Conservation (phyloP, 2,329 filamentous ascomycete genomes). For the Ceratocystiopsis sp. region DNA sequence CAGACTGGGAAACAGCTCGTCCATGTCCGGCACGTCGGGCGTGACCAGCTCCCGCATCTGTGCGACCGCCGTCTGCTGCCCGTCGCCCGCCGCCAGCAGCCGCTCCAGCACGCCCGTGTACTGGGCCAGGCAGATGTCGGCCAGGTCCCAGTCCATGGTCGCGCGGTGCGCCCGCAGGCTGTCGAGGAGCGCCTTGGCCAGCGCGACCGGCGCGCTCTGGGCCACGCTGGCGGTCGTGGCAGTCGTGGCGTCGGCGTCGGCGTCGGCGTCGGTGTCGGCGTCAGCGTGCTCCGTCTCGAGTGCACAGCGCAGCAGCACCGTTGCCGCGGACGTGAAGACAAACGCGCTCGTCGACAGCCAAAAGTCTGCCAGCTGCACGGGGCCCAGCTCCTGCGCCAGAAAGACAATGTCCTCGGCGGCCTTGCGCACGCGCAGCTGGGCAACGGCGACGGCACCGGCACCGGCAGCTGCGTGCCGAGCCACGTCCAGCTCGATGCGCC, state of each 20-base stretch:
- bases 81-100: background rate
- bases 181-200: background rate
- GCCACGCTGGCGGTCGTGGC: background rate
- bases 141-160: constrained; percentile 28
- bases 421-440: background rate
- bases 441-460: background rate
- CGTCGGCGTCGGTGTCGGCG: background rate
- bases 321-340: background rate
- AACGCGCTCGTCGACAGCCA: constrained; percentile 3
- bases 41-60: too few species aligned
- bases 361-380: background rate
- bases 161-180: background rate
- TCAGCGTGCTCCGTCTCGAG: background rate
- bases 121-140: constrained; percentile 30
- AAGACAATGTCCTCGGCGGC: constrained; percentile 3
- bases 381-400: background rate
- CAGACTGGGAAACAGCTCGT: constrained; percentile 1
- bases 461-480: background rate
- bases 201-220: background rate
- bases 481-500: constrained; percentile 28
- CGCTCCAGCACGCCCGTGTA: background rate
- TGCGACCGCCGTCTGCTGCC: too few species aligned
- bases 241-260: background rate
- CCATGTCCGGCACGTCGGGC: background rate
- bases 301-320: constrained; percentile 1